Conservation (phyloP, 805 yeast species). For the Yarrowia porcina region DNA sequence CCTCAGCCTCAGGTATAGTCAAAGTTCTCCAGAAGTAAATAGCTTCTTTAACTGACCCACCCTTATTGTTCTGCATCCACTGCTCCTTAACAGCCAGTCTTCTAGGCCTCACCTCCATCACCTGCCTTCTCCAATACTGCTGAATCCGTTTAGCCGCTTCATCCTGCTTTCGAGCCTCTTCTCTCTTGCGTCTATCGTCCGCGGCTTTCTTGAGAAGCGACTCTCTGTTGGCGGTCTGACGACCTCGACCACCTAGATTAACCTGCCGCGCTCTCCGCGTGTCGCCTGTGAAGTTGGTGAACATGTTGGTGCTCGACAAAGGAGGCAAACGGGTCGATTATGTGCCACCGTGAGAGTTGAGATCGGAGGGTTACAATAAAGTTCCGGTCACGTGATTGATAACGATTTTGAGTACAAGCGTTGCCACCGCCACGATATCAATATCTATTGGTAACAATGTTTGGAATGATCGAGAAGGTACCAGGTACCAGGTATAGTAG, state of each 20-base stretch:
- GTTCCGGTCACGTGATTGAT: slow-evolving; percentile 15
- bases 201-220: slow-evolving; percentile 61
- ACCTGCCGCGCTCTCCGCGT: slow-evolving; percentile 55
- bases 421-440: slow-evolving; percentile 9
- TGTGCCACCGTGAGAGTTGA: not conserved
- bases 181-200: slow-evolving; percentile 64
- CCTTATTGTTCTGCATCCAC: not conserved
- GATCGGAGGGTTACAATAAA: not conserved
- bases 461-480: not conserved
- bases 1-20: not conserved
- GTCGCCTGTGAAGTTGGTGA: slow-evolving; percentile 60
- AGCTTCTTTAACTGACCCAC: not conserved
- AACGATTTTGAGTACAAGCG: not conserved
- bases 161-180: slow-evolving; percentile 49
- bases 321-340: not conserved
- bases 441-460: not conserved
- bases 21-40: not conserved
- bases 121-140: slow-evolving; percentile 30
- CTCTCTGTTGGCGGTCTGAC: slow-evolving; percentile 38
- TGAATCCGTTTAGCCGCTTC: slow-evolving; percentile 54
- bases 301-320: not conserved
- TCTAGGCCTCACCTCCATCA: not conserved
- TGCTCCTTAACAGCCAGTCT: not conserved
- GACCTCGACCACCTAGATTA: slow-evolving; percentile 56
- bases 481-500: too few relatives aligned